Percentiles rank a stretch among this genome's conserved stretches.
Conservation (phyloP, 2,329 filamentous ascomycete species). For the Colletotrichum falcatum region DNA sequence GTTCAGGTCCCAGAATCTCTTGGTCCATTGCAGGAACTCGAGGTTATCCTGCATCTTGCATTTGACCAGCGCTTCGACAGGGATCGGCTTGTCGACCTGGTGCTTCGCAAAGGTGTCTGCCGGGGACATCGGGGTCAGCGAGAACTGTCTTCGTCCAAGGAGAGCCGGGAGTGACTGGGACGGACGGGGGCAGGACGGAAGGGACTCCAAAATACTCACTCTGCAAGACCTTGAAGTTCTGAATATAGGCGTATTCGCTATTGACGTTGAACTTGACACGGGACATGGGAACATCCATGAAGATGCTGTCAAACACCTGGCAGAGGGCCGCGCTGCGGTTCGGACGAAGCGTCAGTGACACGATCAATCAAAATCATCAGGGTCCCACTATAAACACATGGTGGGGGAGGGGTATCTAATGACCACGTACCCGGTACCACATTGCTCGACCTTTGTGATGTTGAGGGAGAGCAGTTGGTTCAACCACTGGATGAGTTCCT, state of each 20-base stretch:
- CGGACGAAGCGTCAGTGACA: slow-evolving; percentile 44
- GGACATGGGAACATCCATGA: slow-evolving; percentile 92
- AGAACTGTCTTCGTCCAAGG: neutral
- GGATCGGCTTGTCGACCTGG: slow-evolving; percentile 88
- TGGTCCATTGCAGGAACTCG: slow-evolving; percentile 97
- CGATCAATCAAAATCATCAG: slow-evolving; percentile 24
- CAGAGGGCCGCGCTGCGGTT: slow-evolving; percentile 85
- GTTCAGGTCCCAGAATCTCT: slow-evolving; percentile 98
- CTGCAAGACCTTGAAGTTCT: slow-evolving; percentile 98
- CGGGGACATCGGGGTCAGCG: slow-evolving; percentile 15
- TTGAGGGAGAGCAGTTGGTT: slow-evolving; percentile 99
- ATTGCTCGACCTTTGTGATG: slow-evolving; percentile 98
- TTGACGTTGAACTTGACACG: slow-evolving; percentile 99
- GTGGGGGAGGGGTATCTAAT: slow-evolving; percentile 52
- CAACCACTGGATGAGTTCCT: slow-evolving; percentile 95
- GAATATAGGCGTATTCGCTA: slow-evolving; percentile 95
- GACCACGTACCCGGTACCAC: slow-evolving; percentile 87
- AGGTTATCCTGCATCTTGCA: slow-evolving; percentile 99
- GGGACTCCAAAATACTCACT: slow-evolving; percentile 68
- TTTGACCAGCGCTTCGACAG: slow-evolving; percentile 89
- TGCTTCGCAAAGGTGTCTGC: slow-evolving; percentile 87
- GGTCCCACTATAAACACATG: slow-evolving; percentile 38
- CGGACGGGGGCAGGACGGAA: neutral
- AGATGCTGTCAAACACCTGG: slow-evolving; percentile 99
- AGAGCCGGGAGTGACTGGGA: neutral